These are phyloP conservation scores for Macrolepiota fuliginosa DNA, from an alignment of 768 basidiomycete genomes.

Conservation along the genomic window DNA sequence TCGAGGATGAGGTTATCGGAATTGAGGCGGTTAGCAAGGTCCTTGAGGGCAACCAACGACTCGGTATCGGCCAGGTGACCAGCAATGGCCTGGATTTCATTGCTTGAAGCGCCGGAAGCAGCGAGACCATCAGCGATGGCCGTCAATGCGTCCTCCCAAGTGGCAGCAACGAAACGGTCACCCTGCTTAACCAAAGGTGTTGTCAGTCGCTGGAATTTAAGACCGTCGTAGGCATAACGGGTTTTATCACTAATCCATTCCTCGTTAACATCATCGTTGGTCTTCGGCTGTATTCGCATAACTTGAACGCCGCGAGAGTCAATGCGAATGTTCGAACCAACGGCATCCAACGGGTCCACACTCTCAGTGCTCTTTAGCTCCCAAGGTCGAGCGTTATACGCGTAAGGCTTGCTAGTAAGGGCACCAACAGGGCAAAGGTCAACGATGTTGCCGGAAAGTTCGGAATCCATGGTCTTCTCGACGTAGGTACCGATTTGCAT, in stretches of 20 bases:
- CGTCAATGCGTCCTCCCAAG: constrained; percentile 88
- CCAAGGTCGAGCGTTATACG: constrained; percentile 97
- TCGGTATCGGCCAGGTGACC: constrained; percentile 95
- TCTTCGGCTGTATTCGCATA: constrained; percentile 95
- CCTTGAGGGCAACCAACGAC: constrained; percentile 89
- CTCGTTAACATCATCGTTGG: constrained; percentile 98
- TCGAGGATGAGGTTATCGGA: constrained; percentile 93
- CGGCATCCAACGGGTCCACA: constrained; percentile 90
- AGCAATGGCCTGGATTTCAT: constrained; percentile 95
- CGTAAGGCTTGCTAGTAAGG: constrained; percentile 96
- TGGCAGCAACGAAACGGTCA: constrained; percentile 86
- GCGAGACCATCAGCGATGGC: constrained; percentile 78
- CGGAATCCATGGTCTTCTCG: constrained; percentile 96
- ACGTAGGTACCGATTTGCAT: constrained; percentile 99
- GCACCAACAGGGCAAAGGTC: constrained; percentile 99
- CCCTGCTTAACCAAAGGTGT: constrained; percentile 87
- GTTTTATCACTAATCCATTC: constrained; percentile 99
- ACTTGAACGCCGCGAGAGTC: constrained; percentile 95
- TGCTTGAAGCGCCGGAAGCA: constrained; percentile 75
- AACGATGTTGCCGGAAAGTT: constrained; percentile 94
- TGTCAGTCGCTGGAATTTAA: constrained; percentile 93
- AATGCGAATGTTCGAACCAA: constrained; percentile 95
- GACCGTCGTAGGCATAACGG: constrained; percentile 93
- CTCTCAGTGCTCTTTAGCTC: constrained; percentile 98
- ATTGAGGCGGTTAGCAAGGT: constrained; percentile 87